phyloP scores from a whole-genome alignment of 768 basidiomycete species.

The Amanita jacksonii region DNA sequence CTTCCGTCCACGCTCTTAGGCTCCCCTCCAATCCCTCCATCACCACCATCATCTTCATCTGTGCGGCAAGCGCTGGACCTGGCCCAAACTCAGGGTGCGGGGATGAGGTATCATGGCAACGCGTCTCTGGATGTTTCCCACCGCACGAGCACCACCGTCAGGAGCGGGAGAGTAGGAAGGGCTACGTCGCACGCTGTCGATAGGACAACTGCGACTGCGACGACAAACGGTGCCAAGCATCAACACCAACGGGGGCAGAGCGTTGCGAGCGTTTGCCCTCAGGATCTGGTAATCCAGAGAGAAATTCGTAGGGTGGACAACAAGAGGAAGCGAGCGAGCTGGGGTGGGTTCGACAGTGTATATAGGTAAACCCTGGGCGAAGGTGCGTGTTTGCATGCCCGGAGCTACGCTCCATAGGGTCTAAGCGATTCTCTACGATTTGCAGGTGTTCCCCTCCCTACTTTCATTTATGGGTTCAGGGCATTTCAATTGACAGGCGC shows the following conservation, averaged over 20 bases:
- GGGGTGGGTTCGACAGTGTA: conserved; percentile 22
- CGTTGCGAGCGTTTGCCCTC: conserved; percentile 24
- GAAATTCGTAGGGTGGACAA: conserved; percentile 19
- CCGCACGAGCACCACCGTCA: not conserved
- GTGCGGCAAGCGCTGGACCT: conserved; percentile 29
- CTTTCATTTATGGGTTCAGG: conserved; percentile 4
- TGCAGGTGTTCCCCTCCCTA: not conserved
- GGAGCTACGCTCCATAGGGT: not conserved
- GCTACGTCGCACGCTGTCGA: not conserved
- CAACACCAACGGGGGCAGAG: conserved; percentile 31
- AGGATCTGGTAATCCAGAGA: conserved; percentile 23
- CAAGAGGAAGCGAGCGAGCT: conserved; percentile 33
- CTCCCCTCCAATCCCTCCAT: too few species aligned
- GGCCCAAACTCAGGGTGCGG: conserved; percentile 15
- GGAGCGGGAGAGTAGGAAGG: not conserved
- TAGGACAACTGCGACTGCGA: too few species aligned
- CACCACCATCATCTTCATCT: conserved; percentile 5
- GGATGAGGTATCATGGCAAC: conserved; percentile 9
- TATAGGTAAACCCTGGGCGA: conserved; percentile 4
- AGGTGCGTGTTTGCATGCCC: conserved; percentile 6
- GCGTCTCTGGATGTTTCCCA: conserved; percentile 1
- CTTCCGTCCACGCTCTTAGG: not conserved
- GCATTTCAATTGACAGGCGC: not conserved
- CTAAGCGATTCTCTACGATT: not conserved
- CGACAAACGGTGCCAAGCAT: not conserved